phyloP scores from a whole-genome alignment of 352 stramenopile species.

The Globisporangium paroecandrum region DNA sequence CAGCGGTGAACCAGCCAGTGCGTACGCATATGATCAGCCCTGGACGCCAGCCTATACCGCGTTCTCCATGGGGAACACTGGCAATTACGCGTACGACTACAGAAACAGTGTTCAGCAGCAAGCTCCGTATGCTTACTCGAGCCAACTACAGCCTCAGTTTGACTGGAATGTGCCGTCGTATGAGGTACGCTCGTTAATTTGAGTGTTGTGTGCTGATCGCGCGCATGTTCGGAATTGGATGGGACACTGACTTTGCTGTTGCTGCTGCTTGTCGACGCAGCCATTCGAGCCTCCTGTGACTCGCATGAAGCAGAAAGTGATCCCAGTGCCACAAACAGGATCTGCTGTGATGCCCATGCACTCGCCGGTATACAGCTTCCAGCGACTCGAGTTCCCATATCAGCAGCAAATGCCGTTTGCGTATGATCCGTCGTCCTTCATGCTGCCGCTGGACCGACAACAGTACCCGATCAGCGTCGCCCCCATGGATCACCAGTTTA shows the following conservation, averaged over 20 bases:
- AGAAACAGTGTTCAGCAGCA: neutral
- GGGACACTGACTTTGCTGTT: neutral
- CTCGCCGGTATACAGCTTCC: constrained; percentile 11
- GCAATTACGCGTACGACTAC: neutral
- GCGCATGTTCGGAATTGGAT: neutral
- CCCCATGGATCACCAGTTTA: constrained; percentile 10
- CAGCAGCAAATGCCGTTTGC: neutral
- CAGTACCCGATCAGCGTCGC: constrained; percentile 8
- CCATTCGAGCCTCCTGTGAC: constrained; percentile 1
- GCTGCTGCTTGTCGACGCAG: neutral
- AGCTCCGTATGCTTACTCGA: constrained; percentile 1
- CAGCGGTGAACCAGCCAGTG: neutral
- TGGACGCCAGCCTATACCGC: constrained; percentile 7
- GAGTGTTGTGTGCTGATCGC: too few species aligned
- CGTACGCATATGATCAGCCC: constrained; percentile 10
- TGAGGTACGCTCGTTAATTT: constrained; percentile 10
- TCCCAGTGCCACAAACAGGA: constrained; percentile 5
- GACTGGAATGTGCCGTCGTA: constrained; percentile 6
- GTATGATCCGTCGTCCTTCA: constrained; percentile 12
- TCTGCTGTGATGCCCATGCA: constrained; percentile 15
- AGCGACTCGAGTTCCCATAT: constrained; percentile 1
- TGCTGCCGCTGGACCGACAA: constrained; percentile 8
- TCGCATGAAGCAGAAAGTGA: constrained; percentile 17
- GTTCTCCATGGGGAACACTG: neutral
- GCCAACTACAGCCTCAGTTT: neutral